Evolutionary conservation across 2,329 filamentous ascomycete species (phyloP), one percentile per base, ranked within the genome.

Genomic region (Thelonectria rubi): DNA sequence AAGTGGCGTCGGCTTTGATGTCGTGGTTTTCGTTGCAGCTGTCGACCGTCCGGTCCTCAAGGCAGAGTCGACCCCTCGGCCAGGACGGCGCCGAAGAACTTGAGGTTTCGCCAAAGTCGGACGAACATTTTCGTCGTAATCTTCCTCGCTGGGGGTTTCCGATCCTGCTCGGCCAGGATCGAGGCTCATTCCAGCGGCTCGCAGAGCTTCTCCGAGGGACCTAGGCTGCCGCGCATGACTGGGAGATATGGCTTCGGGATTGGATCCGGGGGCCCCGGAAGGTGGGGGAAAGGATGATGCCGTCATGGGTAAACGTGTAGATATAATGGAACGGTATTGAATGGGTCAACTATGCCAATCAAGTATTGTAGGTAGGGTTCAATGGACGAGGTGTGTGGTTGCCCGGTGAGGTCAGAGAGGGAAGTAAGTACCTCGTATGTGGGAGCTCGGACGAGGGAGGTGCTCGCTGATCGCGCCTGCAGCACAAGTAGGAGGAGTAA

Each of bases 111-210:
- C 64, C 18, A 71, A 67, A 2, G 67, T 66, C 17, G 74, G 71
- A 8, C 74, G 70, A 7, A 76, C 48, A 39, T 74, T 76, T 15
- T 79, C 76, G 32, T 82, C 79, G 48, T 81, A 81, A 56, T 82
- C 80, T 63, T 82, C 80, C 55, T 81, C 80, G 39, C 79, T 82
- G 2, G 79, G 72, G 14, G 76, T 80, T 14, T 80, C 80, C 2
- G 78, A 80, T 32, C 70, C 65, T 62, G 75, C 42, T 20, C 40
- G 34, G 2, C 54, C 50, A 2, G 56, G 56, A 10, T 75, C 67
- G 10, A 70, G 58, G 12, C 60, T 65, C 43, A 66, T 66, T n/a
- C 71, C 71, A 10, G 66, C 68, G 18, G 66, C 64, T 14, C 60
- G 67, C 32, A 76, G 62, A 42, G 72, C 74, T 30, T 74, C 67